These are phyloP conservation scores for Leccinum uliginosum DNA, from an alignment of 768 basidiomycete species.

Conservation along the genomic window DNA sequence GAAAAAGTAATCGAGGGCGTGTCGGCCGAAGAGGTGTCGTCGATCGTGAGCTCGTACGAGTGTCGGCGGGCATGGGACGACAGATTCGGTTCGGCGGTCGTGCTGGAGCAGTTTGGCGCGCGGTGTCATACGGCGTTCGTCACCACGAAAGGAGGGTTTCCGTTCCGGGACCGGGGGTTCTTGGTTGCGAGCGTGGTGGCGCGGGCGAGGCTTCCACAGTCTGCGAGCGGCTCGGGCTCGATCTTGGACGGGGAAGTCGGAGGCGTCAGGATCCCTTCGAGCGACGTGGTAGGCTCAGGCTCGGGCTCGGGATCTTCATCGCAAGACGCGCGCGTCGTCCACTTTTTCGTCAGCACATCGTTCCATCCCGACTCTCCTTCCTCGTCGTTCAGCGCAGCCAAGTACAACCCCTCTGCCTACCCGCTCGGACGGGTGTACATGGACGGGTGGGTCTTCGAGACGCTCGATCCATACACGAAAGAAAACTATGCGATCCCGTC, in stretches of 20 bases:
- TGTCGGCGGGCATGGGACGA: conserved; percentile 87
- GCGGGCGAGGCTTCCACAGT: conserved; percentile 41
- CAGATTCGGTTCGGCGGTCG: conserved; percentile 62
- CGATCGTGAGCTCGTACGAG: conserved; percentile 63
- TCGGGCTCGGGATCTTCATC: conserved; percentile 11
- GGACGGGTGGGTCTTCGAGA: conserved; percentile 96
- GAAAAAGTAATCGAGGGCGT: conserved; percentile 91
- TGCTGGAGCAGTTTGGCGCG: conserved; percentile 76
- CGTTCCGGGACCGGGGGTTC: conserved; percentile 88
- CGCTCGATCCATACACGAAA: conserved; percentile 90
- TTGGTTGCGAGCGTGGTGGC: conserved; percentile 75
- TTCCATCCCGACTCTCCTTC: conserved; percentile 59
- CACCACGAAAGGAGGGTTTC: conserved; percentile 75
- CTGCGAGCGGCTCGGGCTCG: conserved; percentile 14
- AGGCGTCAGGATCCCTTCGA: conserved; percentile 4
- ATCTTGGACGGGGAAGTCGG: conserved; percentile 40
- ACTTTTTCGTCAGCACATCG: conserved; percentile 82
- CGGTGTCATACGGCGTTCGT: conserved; percentile 69
- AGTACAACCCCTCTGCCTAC: conserved; percentile 71
- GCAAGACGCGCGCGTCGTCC: conserved; percentile 51
- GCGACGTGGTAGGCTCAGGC: conserved; percentile 21
- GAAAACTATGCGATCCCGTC: conserved; percentile 95
- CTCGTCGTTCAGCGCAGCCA: conserved; percentile 49
- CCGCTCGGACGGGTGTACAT: conserved; percentile 80
- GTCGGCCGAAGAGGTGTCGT: conserved; percentile 85